These are phyloP conservation scores for Chaetomiaceae sp. DNA, from an alignment of 2,329 filamentous ascomycete genomes.

Conservation along the genomic window DNA sequence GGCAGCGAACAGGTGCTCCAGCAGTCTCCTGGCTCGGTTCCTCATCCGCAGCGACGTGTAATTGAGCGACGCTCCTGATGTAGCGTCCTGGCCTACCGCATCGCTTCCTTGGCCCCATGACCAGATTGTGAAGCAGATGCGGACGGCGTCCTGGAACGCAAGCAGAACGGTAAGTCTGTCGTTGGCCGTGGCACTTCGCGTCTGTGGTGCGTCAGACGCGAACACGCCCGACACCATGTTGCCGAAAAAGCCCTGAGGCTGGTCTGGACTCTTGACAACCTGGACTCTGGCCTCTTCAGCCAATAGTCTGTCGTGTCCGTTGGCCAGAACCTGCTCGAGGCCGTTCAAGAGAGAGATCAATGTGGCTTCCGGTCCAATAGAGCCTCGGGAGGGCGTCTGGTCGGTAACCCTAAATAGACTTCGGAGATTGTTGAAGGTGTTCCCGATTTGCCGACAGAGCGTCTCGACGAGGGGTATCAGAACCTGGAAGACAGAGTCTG, in stretches of 20 bases:
- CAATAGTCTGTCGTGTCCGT: constrained; percentile 77
- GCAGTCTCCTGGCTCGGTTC: constrained; percentile 77
- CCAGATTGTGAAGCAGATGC: constrained; percentile 92
- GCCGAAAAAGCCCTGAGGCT: constrained; percentile 82
- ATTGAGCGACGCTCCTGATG: constrained; percentile 74
- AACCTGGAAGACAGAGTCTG: constrained; percentile 81
- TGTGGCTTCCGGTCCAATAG: constrained; percentile 61
- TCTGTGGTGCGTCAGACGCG: constrained; percentile 68
- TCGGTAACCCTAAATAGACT: constrained; percentile 50
- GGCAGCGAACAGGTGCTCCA: constrained; percentile 89
- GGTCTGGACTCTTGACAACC: constrained; percentile 71
- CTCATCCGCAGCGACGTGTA: constrained; percentile 90
- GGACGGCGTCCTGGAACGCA: constrained; percentile 94
- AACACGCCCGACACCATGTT: constrained; percentile 94
- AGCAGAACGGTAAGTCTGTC: constrained; percentile 87
- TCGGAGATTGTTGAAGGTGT: constrained; percentile 68
- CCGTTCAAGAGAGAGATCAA: constrained; percentile 87
- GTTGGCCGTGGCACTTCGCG: constrained; percentile 83
- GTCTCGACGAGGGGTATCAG: constrained; percentile 88
- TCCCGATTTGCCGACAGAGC: constrained; percentile 71
- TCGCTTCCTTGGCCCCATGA: constrained; percentile 74
- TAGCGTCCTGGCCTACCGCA: constrained; percentile 54
- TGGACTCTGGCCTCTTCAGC: constrained; percentile 68
- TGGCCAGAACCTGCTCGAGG: constrained; percentile 83
- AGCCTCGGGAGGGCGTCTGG: constrained; percentile 2